Percentiles rank a stretch among this genome's conserved stretches.
Conservation (phyloP, 2,329 filamentous ascomycete species). For the Aureobasidium sp. region DNA sequence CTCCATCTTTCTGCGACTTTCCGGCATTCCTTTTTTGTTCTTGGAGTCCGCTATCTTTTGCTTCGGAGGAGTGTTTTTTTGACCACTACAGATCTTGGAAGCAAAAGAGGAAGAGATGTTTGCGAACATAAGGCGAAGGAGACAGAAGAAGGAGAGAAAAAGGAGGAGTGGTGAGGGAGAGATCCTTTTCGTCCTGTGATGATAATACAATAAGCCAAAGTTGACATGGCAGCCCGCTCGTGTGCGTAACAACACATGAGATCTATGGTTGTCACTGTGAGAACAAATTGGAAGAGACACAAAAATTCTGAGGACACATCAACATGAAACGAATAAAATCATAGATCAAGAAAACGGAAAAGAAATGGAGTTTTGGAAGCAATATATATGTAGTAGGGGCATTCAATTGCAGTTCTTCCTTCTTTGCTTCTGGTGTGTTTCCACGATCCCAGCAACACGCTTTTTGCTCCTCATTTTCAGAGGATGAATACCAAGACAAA, state of each 20-base stretch:
- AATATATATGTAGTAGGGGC: background rate
- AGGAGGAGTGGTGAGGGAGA: background rate
- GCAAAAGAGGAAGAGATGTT: background rate
- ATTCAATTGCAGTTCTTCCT: background rate
- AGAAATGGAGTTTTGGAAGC: no score
- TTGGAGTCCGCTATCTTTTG: background rate
- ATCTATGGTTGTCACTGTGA: conserved; percentile 14
- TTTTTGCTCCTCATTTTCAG: background rate
- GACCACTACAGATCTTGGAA: background rate
- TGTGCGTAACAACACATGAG: background rate
- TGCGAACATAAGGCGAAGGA: background rate
- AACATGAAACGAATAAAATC: background rate
- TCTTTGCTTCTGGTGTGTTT: background rate
- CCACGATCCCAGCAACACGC: background rate
- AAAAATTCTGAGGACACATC: conserved; percentile 15
- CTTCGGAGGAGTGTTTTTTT: background rate
- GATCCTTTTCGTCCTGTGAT: conserved; percentile 13
- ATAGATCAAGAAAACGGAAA: background rate
- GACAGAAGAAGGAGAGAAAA: background rate
- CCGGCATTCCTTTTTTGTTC: background rate
- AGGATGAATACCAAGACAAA: background rate
- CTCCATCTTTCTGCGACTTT: conserved; percentile 18
- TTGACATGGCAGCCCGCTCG: conserved; percentile 14
- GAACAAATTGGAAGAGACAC: conserved; percentile 15
- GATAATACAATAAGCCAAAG: conserved; percentile 16